Evolutionary conservation across 441 rosid species (phyloP), one percentile per base, ranked within the genome.

Genomic region (Kokia cookei): DNA sequence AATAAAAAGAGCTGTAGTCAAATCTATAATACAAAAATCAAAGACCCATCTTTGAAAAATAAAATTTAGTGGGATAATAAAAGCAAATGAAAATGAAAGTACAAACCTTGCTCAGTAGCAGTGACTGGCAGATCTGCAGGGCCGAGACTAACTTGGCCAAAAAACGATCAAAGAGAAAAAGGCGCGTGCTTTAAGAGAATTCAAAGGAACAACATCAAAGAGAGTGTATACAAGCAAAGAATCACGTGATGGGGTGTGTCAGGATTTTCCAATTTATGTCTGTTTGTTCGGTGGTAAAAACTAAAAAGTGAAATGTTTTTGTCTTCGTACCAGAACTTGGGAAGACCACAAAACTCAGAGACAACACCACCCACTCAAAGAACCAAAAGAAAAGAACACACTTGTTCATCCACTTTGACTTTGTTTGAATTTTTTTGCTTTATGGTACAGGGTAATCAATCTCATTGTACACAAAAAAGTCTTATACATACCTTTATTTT

Each of bases 171-270:
- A 78, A 78, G 75, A 71, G 75, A 67, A 76, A 76, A 76, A 43
- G 84, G 87, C 87, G 84, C 87, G 86, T 84, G 86, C 81, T 73
- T 64, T 80, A 77, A 78, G 75, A 81, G 73, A 11, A 76, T 69
- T 67, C 74, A 32, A 80, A 65, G 75, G 10, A 80, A 48, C 50
- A 65, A 55, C 32, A 69, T 48, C 78, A 58, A 71, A 65, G 70
- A 55, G 69, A 71, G 65, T 13, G 71, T 3, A 42, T 42, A n/a
- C 14, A 54, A 68, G 73, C 69, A 76, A 63, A 42, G 45, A 55
- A 69, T 70, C 94, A 91, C 92, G 96, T 89, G 98, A 87, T 81
- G 69, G 58, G 79, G 27, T 86, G 92, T 86, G 92, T 84, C 89
- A 84, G 88, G 58, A 42, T 15, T 73, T 66, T 47, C 32, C 37